These are phyloP conservation scores for Psilocybe cubensis DNA, from an alignment of 768 basidiomycete genomes.

Conservation along the genomic window DNA sequence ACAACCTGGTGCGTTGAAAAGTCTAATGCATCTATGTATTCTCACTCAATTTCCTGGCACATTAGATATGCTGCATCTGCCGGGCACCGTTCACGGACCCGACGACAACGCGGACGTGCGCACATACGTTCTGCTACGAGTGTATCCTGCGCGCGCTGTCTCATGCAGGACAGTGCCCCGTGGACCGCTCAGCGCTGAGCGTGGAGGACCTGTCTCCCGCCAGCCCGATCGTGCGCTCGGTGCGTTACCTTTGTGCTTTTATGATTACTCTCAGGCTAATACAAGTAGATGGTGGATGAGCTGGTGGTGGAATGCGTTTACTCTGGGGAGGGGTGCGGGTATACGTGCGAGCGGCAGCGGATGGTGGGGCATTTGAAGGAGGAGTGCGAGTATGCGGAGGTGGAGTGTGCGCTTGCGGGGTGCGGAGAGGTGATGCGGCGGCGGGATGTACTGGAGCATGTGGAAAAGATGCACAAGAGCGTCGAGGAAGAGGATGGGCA, in stretches of 20 bases:
- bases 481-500: conserved; percentile 1
- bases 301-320: conserved; percentile 75
- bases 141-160: conserved; percentile 76
- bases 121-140: conserved; percentile 86
- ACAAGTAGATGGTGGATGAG: conserved; percentile 77
- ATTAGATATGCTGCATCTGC: conserved; percentile 81
- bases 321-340: conserved; percentile 56
- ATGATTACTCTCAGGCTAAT: background rate
- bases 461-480: conserved; percentile 20
- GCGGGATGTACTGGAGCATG: conserved; percentile 43
- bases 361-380: conserved; percentile 64
- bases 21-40: conserved; percentile 23
- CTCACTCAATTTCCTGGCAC: background rate
- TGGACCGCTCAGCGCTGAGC: conserved; percentile 74
- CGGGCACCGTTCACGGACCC: conserved; percentile 78
- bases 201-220: conserved; percentile 64
- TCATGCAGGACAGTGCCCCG: conserved; percentile 76
- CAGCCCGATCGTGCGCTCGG: conserved; percentile 77
- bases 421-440: conserved; percentile 49
- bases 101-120: conserved; percentile 71
- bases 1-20: conserved; percentile 71
- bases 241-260: conserved; percentile 36
- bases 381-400: conserved; percentile 59
- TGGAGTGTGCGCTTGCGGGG: conserved; percentile 49
- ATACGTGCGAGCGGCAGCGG: conserved; percentile 69